A percentile compares a stretch with the other conserved stretches of the same genome.
Evolutionary conservation across 768 basidiomycete genomes (phyloP).

Genomic region (Nidularia sp.): DNA sequence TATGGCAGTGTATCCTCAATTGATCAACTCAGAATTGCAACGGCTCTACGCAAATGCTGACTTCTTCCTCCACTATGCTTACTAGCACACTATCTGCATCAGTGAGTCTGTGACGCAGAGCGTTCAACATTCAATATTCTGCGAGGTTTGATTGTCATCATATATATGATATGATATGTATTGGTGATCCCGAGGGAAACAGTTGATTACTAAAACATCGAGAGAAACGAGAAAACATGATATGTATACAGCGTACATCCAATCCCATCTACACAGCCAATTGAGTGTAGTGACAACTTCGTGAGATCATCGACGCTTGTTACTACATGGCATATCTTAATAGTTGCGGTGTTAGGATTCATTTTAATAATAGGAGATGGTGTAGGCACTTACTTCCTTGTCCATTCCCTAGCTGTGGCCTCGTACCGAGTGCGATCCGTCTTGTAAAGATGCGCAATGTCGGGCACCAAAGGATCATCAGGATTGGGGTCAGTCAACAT

Average conservation of each 20-base stretch:
- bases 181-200: conserved; percentile 14
- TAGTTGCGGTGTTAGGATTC: conserved; percentile 4
- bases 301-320: neutral
- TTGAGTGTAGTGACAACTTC: conserved; percentile 16
- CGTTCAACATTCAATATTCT: too few species aligned
- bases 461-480: conserved; percentile 97
- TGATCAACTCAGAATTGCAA: too few species aligned
- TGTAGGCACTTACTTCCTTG: conserved; percentile 78
- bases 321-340: conserved; percentile 34
- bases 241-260: conserved; percentile 25
- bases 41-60: too few species aligned
- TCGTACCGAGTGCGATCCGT: conserved; percentile 96
- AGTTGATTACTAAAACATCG: conserved; percentile 24
- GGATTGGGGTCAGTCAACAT: conserved; percentile 99
- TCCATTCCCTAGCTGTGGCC: conserved; percentile 98
- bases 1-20: too few species aligned
- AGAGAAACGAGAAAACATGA: conserved; percentile 18
- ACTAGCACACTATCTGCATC: too few species aligned
- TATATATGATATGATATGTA: conserved; percentile 1
- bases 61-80: too few species aligned
- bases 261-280: conserved; percentile 23
- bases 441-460: conserved; percentile 99
- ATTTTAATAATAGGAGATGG: conserved; percentile 1
- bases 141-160: too few species aligned
- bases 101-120: too few species aligned